Conservation (phyloP, 1,284 basidiomycete genomes). For the Cerioporus squamosus region DNA sequence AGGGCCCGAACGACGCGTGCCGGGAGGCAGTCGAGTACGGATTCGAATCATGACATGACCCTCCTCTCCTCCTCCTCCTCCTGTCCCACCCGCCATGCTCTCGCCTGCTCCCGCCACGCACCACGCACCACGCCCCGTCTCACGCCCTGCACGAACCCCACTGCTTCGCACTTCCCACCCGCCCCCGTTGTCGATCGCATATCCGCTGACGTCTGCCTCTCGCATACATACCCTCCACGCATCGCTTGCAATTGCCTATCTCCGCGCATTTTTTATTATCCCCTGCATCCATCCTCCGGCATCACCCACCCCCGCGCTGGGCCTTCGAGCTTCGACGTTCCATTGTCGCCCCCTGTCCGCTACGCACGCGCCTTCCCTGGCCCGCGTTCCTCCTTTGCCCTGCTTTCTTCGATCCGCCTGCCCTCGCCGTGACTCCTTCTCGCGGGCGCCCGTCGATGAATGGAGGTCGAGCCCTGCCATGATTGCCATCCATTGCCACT, state of each 20-base stretch:
- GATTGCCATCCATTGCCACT: background rate
- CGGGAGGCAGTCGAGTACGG: constrained; percentile 72
- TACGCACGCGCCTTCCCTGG: background rate
- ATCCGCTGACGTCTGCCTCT: constrained; percentile 24
- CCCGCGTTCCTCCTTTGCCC: background rate
- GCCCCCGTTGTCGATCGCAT: constrained; percentile 15
- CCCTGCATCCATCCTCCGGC: constrained; percentile 15
- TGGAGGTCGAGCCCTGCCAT: constrained; percentile 7
- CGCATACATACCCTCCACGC: constrained; percentile 23
- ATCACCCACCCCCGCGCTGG: background rate
- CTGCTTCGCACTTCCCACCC: constrained; percentile 14
- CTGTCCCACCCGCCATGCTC: background rate
- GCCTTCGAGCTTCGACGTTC: background rate
- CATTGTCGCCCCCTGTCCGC: background rate
- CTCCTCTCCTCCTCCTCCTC: too few relatives aligned
- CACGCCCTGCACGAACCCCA: constrained; percentile 12
- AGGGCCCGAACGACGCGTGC: constrained; percentile 65
- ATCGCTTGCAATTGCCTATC: constrained; percentile 22
- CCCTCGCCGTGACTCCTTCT: too few relatives aligned
- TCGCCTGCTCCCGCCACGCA: constrained; percentile 1
- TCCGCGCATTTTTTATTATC: constrained; percentile 24
- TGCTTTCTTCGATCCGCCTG: background rate
- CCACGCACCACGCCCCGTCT: constrained; percentile 1
- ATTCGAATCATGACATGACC: background rate
- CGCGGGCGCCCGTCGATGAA: constrained; percentile 1